These are phyloP conservation scores for Odontarrhena argentea DNA, from an alignment of 345 rosid species.

Conservation along the genomic window DNA sequence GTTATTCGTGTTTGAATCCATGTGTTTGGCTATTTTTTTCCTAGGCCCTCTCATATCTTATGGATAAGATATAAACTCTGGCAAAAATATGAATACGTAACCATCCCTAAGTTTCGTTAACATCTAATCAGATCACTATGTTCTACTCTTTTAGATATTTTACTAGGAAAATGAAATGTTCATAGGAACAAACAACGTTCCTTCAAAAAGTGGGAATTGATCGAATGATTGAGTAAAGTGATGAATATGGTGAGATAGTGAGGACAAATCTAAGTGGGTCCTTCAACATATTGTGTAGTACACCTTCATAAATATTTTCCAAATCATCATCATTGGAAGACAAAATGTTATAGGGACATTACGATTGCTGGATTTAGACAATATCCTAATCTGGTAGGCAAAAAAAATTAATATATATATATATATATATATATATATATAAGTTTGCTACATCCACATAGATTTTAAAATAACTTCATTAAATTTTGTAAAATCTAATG, in stretches of 20 bases:
- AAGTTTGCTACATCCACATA: no score
- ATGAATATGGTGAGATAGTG: constrained; percentile 22
- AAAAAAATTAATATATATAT: no score
- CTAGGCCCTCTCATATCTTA: background rate
- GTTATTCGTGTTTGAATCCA: no score
- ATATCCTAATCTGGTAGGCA: constrained; percentile 15
- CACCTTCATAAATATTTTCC: constrained; percentile 15
- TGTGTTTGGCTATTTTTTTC: no score
- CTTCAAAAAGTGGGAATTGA: constrained; percentile 9
- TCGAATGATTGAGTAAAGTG: constrained; percentile 23
- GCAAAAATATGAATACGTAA: background rate
- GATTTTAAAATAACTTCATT: no score
- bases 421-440: no score
- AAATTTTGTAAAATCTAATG: no score
- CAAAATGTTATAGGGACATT: constrained; percentile 23
- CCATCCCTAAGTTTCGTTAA: background rate
- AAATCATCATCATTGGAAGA: constrained; percentile 30
- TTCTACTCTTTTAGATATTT: background rate
- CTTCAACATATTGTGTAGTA: constrained; percentile 32
- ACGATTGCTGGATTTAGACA: constrained; percentile 20
- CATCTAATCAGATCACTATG: background rate
- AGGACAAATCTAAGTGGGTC: constrained; percentile 39
- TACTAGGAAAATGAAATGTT: background rate
- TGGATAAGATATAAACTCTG: background rate
- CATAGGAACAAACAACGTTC: background rate